Conservation (phyloP, 2,329 filamentous ascomycete genomes). For the Aspergillus sp. region DNA sequence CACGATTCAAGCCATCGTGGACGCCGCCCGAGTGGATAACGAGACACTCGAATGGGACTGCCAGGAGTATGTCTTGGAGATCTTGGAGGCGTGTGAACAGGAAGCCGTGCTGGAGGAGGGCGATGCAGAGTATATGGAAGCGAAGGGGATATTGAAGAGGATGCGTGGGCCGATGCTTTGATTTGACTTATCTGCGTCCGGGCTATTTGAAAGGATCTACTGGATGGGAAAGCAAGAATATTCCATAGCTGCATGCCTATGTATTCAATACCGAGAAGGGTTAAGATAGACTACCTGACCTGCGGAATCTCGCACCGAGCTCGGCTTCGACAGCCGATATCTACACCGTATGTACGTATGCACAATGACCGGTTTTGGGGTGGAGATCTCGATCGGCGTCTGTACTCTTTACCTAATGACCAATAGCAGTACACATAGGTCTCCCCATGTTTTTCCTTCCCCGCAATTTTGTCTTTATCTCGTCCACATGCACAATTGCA, state of each 20-base stretch:
- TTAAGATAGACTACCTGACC: too few species aligned
- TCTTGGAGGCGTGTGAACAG: conserved; percentile 16
- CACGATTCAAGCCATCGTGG: conserved; percentile 10
- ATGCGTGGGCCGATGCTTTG: conserved; percentile 14
- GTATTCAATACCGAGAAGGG: too few species aligned
- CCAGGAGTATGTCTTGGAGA: conserved; percentile 24
- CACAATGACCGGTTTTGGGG: neutral
- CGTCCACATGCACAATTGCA: neutral
- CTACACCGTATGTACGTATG: too few species aligned
- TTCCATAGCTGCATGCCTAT: too few species aligned
- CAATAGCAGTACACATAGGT: neutral
- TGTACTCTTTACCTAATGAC: neutral
- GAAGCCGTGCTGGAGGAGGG: conserved; percentile 18
- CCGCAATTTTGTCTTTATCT: neutral
- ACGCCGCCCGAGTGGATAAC: conserved; percentile 18
- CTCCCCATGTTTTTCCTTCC: neutral
- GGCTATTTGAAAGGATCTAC: too few species aligned
- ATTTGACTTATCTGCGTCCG: neutral
- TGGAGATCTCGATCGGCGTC: neutral
- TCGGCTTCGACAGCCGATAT: conserved; percentile 1
- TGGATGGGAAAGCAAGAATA: too few species aligned
- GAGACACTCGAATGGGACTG: conserved; percentile 24
- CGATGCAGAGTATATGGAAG: conserved; percentile 18
- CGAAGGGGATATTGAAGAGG: conserved; percentile 11
- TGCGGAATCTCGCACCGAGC: neutral